These are phyloP conservation scores for Oryza coarctata DNA, from an alignment of 176 grass and related monocot genomes.

Conservation along the genomic window DNA sequence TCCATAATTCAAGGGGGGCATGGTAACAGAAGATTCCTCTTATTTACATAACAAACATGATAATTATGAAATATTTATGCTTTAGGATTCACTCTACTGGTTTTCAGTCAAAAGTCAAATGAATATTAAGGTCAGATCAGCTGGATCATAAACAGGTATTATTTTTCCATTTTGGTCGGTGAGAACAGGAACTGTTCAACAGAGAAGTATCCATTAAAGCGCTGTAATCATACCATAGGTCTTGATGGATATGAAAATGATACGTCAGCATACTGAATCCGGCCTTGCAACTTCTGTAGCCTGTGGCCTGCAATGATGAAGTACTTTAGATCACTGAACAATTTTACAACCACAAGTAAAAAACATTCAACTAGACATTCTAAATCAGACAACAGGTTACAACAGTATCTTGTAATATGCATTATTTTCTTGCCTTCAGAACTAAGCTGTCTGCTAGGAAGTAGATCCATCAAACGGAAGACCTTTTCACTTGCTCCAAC, in stretches of 20 bases:
- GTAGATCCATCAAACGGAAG: conserved; percentile 89
- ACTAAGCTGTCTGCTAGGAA: conserved; percentile 65
- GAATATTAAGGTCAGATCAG: neutral
- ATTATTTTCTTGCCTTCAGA: conserved; percentile 69
- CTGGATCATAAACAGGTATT: neutral
- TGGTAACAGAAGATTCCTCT: neutral
- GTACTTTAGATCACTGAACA: conserved; percentile 7
- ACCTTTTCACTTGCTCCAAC: conserved; percentile 98
- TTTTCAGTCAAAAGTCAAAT: neutral
- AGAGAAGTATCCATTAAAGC: conserved; percentile 21
- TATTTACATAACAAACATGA: neutral
- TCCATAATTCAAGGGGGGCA: conserved; percentile 25
- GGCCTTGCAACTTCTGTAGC: conserved; percentile 67
- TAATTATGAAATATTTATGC: conserved; percentile 2
- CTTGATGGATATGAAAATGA: conserved; percentile 97
- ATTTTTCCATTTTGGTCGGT: neutral
- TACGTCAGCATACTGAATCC: conserved; percentile 72
- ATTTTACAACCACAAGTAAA: neutral
- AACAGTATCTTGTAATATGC: neutral
- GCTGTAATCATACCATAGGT: conserved; percentile 48
- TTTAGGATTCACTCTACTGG: neutral
- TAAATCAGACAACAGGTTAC: neutral
- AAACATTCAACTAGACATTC: neutral
- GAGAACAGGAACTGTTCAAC: neutral
- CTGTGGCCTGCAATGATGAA: conserved; percentile 48